These are phyloP conservation scores for Plasmodium vinckei DNA, from an alignment of 169 alveolate genomes.

Conservation along the genomic window DNA sequence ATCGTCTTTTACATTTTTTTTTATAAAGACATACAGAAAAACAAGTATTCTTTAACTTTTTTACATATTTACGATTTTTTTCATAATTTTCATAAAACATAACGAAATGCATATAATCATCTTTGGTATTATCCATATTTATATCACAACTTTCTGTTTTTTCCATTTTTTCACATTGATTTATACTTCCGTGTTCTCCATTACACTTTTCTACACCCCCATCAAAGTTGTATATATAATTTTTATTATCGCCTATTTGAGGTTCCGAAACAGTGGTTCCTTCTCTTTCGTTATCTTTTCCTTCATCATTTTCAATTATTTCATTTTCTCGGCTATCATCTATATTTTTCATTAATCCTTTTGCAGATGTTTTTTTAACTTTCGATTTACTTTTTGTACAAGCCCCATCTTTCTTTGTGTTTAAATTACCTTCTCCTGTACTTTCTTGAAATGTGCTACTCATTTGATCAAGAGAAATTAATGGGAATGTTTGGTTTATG, in stretches of 20 bases:
- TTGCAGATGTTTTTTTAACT: conserved; percentile 25
- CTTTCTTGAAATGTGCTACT: conserved; percentile 32
- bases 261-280: neutral
- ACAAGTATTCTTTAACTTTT: conserved; percentile 22
- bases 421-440: conserved; percentile 23
- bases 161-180: neutral
- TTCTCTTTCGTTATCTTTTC: conserved; percentile 10
- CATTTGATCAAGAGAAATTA: conserved; percentile 49
- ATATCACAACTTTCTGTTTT: neutral
- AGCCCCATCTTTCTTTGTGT: conserved; percentile 11
- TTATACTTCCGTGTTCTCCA: neutral
- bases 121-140: neutral
- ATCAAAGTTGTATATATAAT: neutral
- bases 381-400: conserved; percentile 22
- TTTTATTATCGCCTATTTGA: neutral
- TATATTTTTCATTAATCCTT: conserved; percentile 14
- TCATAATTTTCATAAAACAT: conserved; percentile 59
- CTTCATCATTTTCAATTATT: conserved; percentile 3
- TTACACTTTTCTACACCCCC: neutral
- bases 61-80: conserved; percentile 29
- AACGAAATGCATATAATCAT: conserved; percentile 12
- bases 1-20: conserved; percentile 35
- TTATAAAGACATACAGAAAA: conserved; percentile 62
- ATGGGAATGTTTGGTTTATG: conserved; percentile 37
- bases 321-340: conserved; percentile 16